Conservation (phyloP, 2,329 filamentous ascomycete genomes). For the Botryosphaeria dothidea region DNA sequence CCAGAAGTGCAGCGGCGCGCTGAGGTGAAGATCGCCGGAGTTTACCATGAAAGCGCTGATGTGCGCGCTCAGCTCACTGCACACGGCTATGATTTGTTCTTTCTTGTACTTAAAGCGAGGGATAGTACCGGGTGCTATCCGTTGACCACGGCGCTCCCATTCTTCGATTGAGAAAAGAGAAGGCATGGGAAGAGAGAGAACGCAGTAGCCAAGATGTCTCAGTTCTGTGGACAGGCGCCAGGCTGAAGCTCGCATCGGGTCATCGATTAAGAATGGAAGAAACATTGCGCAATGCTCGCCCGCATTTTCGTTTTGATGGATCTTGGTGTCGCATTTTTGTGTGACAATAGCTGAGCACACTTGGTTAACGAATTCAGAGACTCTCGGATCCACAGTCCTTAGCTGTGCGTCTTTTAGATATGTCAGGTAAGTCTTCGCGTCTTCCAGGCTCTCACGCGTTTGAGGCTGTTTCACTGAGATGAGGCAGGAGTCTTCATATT, state of each 20-base stretch:
- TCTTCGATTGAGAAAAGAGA: neutral
- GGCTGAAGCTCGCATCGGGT: conserved; percentile 43
- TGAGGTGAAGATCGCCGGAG: neutral
- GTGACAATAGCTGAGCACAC: conserved; percentile 25
- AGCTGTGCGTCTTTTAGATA: conserved; percentile 27
- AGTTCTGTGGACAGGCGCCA: conserved; percentile 42
- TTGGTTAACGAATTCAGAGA: conserved; percentile 35
- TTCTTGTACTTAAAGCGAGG: conserved; percentile 4
- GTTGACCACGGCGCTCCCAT: conserved; percentile 8
- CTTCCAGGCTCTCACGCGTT: conserved; percentile 34
- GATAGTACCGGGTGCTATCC: neutral
- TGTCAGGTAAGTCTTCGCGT: conserved; percentile 54
- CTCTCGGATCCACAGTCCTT: conserved; percentile 30
- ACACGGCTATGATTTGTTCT: neutral
- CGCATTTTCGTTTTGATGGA: conserved; percentile 17
- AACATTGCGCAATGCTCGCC: conserved; percentile 50
- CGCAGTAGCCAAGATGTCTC: conserved; percentile 41
- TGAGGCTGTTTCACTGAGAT: conserved; percentile 38
- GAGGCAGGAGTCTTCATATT: conserved; percentile 1
- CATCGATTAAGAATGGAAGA: conserved; percentile 62
- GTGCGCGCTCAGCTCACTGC: conserved; percentile 8
- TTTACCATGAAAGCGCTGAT: conserved; percentile 7
- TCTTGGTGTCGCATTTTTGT: neutral
- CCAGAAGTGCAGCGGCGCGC: conserved; percentile 8
- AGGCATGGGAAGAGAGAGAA: conserved; percentile 27